Conservation (phyloP, 129 eudicot species). For the Chrysanthemum makinoi region DNA sequence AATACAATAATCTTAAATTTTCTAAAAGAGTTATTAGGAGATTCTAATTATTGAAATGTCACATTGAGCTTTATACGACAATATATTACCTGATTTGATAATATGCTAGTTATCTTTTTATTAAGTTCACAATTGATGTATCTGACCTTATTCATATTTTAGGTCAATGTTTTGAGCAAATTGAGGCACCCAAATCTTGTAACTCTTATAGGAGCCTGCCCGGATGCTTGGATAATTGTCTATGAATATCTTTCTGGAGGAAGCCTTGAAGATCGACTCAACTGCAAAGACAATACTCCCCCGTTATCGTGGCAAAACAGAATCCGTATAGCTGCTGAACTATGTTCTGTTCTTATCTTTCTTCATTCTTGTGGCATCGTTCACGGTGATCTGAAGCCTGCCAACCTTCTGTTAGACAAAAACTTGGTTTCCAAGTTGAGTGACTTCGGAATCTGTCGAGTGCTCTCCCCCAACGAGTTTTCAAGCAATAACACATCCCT, state of each 20-base stretch:
- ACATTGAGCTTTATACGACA: not conserved
- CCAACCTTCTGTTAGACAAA: slow-evolving; percentile 68
- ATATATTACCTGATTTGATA: too few relatives aligned
- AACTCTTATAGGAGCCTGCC: slow-evolving; percentile 82
- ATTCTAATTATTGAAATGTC: slow-evolving; percentile 3
- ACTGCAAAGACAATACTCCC: slow-evolving; percentile 75
- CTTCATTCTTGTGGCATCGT: slow-evolving; percentile 73
- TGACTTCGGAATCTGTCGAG: slow-evolving; percentile 78
- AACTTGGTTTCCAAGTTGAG: slow-evolving; percentile 66
- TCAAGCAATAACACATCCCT: slow-evolving; percentile 47
- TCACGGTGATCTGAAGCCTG: slow-evolving; percentile 86
- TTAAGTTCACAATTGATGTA: not conserved
- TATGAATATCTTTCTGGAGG: slow-evolving; percentile 86
- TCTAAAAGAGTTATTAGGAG: not conserved
- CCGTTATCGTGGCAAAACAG: slow-evolving; percentile 92
- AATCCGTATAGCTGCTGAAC: slow-evolving; percentile 82
- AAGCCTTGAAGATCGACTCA: slow-evolving; percentile 92
- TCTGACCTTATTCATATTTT: slow-evolving; percentile 9
- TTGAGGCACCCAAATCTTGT: slow-evolving; percentile 89
- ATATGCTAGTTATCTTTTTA: not conserved
- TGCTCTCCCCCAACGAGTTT: slow-evolving; percentile 43
- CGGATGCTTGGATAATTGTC: slow-evolving; percentile 63
- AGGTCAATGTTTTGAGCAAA: slow-evolving; percentile 88
- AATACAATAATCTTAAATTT: too few relatives aligned
- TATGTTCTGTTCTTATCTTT: slow-evolving; percentile 88